phyloP scores from a whole-genome alignment of 2,329 filamentous ascomycete genomes.

The Fusarium veterinarium region DNA sequence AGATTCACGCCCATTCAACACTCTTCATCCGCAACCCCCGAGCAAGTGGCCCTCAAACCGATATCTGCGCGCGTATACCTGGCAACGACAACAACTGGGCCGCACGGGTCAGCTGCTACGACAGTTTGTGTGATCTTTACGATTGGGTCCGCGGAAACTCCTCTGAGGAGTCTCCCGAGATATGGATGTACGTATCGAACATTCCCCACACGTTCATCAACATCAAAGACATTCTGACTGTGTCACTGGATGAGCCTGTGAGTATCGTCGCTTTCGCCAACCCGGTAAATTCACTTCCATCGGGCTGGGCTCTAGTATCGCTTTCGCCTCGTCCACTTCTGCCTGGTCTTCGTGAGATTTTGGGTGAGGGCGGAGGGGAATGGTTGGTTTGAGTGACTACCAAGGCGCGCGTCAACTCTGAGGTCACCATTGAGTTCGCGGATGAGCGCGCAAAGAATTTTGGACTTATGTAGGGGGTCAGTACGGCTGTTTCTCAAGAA shows the following conservation, averaged over 20 bases:
- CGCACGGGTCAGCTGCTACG: accelerated
- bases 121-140: accelerated
- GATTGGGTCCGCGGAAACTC: not conserved
- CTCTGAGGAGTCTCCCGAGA: too few relatives aligned
- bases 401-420: not conserved
- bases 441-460: not conserved
- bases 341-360: accelerated
- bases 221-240: not conserved
- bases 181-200: not conserved
- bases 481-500: accelerated
- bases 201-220: not conserved
- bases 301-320: too few relatives aligned
- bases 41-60: accelerated
- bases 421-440: not conserved
- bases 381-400: not conserved
- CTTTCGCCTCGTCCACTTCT: not conserved
- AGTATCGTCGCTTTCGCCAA: not conserved
- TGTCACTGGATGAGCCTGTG: not conserved
- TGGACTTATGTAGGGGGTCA: accelerated
- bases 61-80: not conserved
- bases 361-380: not conserved
- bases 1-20: too few relatives aligned
- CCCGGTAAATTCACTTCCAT: not conserved
- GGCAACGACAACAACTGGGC: accelerated
- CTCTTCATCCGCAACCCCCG: not conserved